Evolutionary conservation across 768 basidiomycete genomes (phyloP).

Genomic region (Phanerochaete carnosa): DNA sequence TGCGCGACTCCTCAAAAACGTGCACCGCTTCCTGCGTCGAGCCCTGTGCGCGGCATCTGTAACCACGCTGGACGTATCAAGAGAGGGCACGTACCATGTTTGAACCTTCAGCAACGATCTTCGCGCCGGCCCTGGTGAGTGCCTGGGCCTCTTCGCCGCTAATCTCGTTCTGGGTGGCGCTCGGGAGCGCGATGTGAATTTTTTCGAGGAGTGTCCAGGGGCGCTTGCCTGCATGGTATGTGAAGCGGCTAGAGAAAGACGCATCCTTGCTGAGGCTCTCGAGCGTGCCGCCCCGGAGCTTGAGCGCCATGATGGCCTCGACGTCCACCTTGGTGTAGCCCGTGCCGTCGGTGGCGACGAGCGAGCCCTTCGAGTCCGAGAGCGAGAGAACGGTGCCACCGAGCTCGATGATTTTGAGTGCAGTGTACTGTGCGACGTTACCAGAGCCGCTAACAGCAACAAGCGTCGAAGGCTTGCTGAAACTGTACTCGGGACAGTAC

Average conservation of each 20-base stretch:
- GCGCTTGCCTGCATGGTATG: constrained; percentile 52
- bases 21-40: constrained; percentile 71
- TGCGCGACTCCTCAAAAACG: constrained; percentile 63
- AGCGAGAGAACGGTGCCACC: constrained; percentile 69
- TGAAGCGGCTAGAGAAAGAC: constrained; percentile 37
- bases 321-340: constrained; percentile 61
- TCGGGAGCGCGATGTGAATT: constrained; percentile 67
- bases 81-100: constrained; percentile 47
- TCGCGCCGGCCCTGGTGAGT: constrained; percentile 62
- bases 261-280: constrained; percentile 25
- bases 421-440: constrained; percentile 75
- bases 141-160: constrained; percentile 66
- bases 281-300: constrained; percentile 50
- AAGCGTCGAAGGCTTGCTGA: constrained; percentile 41
- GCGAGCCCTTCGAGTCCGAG: constrained; percentile 71
- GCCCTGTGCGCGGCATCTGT: constrained; percentile 34
- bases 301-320: constrained; percentile 46
- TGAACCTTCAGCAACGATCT: constrained; percentile 73
- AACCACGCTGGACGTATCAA: background rate
- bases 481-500: constrained; percentile 54
- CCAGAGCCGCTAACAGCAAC: constrained; percentile 65
- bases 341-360: constrained; percentile 45
- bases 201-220: constrained; percentile 66
- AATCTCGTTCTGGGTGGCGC: constrained; percentile 71
- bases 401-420: constrained; percentile 74